Evolutionary conservation across 1,284 basidiomycete genomes (phyloP).

Genomic region (Leccinum cinnamomeum): DNA sequence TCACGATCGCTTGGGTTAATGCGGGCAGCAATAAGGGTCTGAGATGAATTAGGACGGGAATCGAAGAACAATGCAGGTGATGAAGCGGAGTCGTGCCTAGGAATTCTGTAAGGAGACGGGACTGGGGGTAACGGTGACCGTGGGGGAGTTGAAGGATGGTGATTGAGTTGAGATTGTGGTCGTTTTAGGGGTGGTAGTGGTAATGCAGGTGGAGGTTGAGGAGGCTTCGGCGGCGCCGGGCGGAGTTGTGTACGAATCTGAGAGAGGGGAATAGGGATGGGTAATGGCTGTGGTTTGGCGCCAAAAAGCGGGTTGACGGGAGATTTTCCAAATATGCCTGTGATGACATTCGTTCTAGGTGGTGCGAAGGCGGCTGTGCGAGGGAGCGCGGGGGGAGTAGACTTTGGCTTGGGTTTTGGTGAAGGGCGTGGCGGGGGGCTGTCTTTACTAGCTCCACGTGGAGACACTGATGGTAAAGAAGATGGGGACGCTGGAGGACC

Average conservation of each 20-base stretch:
- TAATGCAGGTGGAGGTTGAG: slow-evolving; percentile 18
- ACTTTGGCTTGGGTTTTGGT: slow-evolving; percentile 22
- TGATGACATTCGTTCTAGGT: slow-evolving; percentile 24
- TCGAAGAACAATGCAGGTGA: slow-evolving; percentile 5
- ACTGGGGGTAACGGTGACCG: slow-evolving; percentile 13
- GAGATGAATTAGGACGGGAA: slow-evolving; percentile 21
- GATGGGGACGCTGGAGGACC: slow-evolving; percentile 6
- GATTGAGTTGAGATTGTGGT: slow-evolving; percentile 15
- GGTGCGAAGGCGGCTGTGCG: slow-evolving; percentile 11
- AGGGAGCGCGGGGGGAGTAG: slow-evolving; percentile 15
- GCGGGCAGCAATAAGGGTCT: slow-evolving; percentile 18
- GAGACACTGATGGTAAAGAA: slow-evolving; percentile 6
- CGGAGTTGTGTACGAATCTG: slow-evolving; percentile 34
- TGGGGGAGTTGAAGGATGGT: slow-evolving; percentile 1
- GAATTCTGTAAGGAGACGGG: slow-evolving; percentile 8
- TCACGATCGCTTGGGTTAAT: slow-evolving; percentile 39
- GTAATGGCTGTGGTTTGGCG: slow-evolving; percentile 28
- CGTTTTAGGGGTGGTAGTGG: slow-evolving; percentile 26
- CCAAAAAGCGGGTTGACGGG: slow-evolving; percentile 29
- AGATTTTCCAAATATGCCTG: slow-evolving; percentile 28
- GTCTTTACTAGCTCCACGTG: slow-evolving; percentile 14
- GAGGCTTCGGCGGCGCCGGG: slow-evolving; percentile 27
- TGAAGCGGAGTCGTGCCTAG: slow-evolving; percentile 2
- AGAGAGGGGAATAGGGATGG: slow-evolving; percentile 30
- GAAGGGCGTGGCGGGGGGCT: slow-evolving; percentile 24